These are phyloP conservation scores for Schizochytrium sp. DNA, from an alignment of 108 stramenopile species.

Conservation along the genomic window DNA sequence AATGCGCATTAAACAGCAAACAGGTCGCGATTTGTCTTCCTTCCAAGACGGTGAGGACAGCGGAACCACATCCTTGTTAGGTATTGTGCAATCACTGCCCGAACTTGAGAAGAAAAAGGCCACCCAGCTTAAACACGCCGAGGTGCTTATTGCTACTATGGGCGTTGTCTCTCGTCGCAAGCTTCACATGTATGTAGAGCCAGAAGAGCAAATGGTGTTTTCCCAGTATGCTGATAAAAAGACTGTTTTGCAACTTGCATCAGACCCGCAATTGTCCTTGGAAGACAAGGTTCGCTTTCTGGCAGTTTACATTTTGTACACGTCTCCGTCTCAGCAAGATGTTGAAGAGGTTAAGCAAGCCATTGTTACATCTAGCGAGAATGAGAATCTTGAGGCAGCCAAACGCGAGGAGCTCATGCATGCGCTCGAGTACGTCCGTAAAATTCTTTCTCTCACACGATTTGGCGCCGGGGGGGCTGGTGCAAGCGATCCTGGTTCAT, in stretches of 20 bases:
- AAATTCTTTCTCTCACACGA: conserved; percentile 82
- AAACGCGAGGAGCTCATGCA: conserved; percentile 77
- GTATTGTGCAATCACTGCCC: conserved; percentile 93
- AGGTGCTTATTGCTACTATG: conserved; percentile 96
- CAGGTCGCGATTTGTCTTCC: conserved; percentile 64
- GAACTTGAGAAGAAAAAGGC: conserved; percentile 92
- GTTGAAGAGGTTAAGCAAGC: conserved; percentile 85
- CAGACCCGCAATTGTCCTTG: conserved; percentile 85
- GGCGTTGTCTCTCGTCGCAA: conserved; percentile 93
- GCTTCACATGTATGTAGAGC: conserved; percentile 94
- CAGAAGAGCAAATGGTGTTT: conserved; percentile 87
- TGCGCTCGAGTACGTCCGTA: conserved; percentile 84
- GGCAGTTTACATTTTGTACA: conserved; percentile 84
- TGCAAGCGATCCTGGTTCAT: neutral
- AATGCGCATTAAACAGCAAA: conserved; percentile 71
- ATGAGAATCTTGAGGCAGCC: conserved; percentile 72
- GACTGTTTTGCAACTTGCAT: conserved; percentile 82
- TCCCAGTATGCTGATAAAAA: conserved; percentile 78
- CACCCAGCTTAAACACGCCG: conserved; percentile 93
- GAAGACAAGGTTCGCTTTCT: conserved; percentile 94
- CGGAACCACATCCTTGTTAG: conserved; percentile 64
- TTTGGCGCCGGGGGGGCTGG: neutral
- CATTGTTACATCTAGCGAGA: conserved; percentile 75
- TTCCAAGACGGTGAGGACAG: conserved; percentile 85
- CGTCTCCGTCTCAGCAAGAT: conserved; percentile 79